Evolutionary conservation across 139 green algal genomes (phyloP).

Genomic region (Tetradesmus obliquus): DNA sequence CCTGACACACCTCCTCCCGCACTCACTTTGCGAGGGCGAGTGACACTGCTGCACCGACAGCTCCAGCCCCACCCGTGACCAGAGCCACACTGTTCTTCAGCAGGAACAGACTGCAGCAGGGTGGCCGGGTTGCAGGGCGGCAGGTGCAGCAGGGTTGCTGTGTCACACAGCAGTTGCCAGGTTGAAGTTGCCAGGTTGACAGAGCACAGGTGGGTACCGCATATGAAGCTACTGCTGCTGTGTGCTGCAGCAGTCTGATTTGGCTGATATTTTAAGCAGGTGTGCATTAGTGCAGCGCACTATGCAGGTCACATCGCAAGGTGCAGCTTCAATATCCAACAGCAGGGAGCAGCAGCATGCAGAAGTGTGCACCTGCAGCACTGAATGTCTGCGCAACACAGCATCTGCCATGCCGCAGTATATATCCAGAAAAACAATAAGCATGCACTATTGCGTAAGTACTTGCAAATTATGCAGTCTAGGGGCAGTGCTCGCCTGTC

Average conservation of each 20-base stretch:
- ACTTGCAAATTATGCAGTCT: background rate
- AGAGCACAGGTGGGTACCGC: background rate
- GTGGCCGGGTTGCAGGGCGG: background rate
- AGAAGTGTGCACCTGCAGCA: background rate
- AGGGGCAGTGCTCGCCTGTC: background rate
- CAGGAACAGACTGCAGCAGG: background rate
- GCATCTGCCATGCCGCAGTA: background rate
- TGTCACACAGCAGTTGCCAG: background rate
- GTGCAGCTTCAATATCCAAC: background rate
- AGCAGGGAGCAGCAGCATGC: background rate
- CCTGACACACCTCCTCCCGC: background rate
- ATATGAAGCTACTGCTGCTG: no score
- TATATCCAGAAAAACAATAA: background rate
- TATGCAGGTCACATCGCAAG: background rate
- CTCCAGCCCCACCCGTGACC: background rate
- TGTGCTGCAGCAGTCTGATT: no score
- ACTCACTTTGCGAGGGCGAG: slow-evolving; percentile 17
- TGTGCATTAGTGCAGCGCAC: background rate
- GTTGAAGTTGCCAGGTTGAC: background rate
- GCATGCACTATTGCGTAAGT: background rate
- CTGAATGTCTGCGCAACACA: background rate
- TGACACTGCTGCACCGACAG: background rate
- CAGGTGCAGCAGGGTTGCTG: background rate
- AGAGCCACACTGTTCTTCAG: background rate
- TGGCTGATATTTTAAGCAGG: no score